These are phyloP conservation scores for Kwoniella europaea DNA, from an alignment of 768 basidiomycete species.

Conservation along the genomic window DNA sequence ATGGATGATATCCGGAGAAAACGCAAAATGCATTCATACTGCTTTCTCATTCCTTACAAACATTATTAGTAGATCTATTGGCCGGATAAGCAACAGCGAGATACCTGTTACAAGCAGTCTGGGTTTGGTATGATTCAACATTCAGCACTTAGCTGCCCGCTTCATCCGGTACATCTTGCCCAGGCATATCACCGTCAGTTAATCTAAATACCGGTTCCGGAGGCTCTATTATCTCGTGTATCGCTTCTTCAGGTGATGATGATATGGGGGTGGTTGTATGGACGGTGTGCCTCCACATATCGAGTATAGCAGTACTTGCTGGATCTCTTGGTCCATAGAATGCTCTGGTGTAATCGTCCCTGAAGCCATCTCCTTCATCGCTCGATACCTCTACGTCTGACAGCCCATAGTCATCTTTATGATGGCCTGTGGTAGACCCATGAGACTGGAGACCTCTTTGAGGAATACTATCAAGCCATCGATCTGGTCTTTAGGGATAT, in stretches of 20 bases:
- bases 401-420: not conserved
- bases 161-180: not conserved
- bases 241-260: not conserved
- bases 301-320: not conserved
- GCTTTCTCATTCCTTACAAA: no score
- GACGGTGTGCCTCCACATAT: not conserved
- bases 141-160: no score
- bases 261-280: not conserved
- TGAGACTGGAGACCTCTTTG: not conserved
- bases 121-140: no score
- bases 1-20: no score
- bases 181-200: not conserved
- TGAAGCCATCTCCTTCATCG: not conserved
- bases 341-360: not conserved
- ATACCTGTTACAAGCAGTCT: no score
- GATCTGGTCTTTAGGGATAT: not conserved
- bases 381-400: not conserved
- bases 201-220: not conserved
- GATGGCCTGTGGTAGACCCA: no score
- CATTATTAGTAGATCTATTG: no score
- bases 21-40: no score
- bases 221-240: not conserved
- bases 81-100: no score
- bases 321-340: not conserved
- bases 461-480: not conserved